Evolutionary conservation across 257 asterid species (phyloP).

Genomic region (Solanum appendiculatum): DNA sequence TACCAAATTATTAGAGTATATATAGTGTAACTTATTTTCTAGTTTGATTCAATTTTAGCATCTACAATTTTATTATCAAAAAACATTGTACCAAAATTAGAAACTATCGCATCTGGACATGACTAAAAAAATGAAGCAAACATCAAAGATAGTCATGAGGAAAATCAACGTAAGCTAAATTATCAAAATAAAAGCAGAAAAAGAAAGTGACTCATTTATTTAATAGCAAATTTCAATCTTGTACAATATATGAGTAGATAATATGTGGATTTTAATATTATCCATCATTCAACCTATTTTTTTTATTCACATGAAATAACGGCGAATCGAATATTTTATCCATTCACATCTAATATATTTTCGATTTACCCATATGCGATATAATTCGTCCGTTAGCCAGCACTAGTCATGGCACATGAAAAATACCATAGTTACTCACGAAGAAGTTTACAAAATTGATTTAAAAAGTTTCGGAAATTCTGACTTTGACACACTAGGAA

Average conservation of each 20-base stretch:
- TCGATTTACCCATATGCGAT: background rate
- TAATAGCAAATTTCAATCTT: no score
- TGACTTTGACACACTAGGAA: background rate
- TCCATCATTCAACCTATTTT: background rate
- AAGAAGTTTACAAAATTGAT: background rate
- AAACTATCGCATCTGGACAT: no score
- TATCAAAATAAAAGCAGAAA: background rate
- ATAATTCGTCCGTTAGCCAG: background rate
- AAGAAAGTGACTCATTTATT: no score
- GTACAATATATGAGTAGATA: no score
- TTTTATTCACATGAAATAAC: background rate
- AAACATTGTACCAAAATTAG: no score
- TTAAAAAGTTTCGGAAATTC: background rate
- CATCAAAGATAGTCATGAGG: no score
- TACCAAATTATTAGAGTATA: no score
- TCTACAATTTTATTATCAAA: no score
- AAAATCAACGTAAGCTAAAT: no score
- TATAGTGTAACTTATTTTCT: no score
- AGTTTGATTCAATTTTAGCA: no score
- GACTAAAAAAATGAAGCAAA: no score
- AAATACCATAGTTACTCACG: background rate
- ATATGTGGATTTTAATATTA: background rate
- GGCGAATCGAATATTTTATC: background rate
- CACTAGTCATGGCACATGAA: background rate
- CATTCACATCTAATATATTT: background rate